Base-by-base conservation (phyloP, 106 monocot genomes). In the Dendrobium catenatum region DNA sequence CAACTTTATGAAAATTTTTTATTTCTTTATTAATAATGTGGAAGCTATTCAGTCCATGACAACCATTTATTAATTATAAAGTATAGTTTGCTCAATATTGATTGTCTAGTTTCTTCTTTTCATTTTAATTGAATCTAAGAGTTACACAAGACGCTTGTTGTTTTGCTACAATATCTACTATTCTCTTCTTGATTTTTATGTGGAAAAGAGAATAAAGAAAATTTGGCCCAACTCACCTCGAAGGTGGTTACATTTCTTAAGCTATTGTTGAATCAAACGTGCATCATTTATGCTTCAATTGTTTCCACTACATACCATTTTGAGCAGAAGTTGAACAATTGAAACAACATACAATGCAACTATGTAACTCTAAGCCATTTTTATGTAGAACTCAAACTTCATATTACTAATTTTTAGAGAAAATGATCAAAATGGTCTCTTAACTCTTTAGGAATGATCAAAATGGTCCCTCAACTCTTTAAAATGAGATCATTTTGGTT, bases 21-120 rank as follows among this genome's bases (percentile, higher is more conserved):
- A 72, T 4, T 72, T 72, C 20, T 72, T 72, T 72, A 37, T 72
- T 29, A 40, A 40, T 40, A 40, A 72, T 72, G 72, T 33, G 72
- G 31, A 72, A 72, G 72, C 72, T 72, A 72, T 72, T 72, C 72
- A 72, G 72, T 72, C 72, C 72, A 72, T 72, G 33, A 72, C 72
- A 72, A 72, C 72, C 72, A 72, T 72, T 72, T 72, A 40, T 72
- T 22, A 40, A 72, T 33, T 72, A 2, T 72, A 40, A 40, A 72
- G 2, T 72, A 33, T 16, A 72, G 40, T 72, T 72, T 72, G 37
- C 26, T 66, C 58, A 58, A 58, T 66, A 6, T 66, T 26, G 8
- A 27, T 26, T 9, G 9, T 66, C 6, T 6, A 27, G 10, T 9
- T 26, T 66, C 15, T 26, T 61, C 20, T 66, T 66, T 66, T 66